A percentile compares a stretch with the other conserved stretches of the same genome.
phyloP scores from a whole-genome alignment of 2,329 filamentous ascomycete species.

The Epichloe uncinata region DNA sequence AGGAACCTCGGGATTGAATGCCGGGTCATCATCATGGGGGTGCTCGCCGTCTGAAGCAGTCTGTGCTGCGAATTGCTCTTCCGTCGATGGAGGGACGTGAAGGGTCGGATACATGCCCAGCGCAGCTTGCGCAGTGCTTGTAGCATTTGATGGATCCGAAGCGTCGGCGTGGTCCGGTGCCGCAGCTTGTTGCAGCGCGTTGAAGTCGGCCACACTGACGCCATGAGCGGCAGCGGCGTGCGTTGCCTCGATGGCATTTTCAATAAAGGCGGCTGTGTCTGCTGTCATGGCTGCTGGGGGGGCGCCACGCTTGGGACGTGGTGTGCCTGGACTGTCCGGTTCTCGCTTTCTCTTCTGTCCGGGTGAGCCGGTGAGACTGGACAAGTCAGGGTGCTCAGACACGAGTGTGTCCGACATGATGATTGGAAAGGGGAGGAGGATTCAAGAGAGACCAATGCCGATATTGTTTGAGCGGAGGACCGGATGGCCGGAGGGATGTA shows the following conservation, averaged over 20 bases:
- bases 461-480: background rate
- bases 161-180: constrained; percentile 32
- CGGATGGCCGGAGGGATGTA: background rate
- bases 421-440: background rate
- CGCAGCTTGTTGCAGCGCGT: constrained; percentile 41
- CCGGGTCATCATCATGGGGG: constrained; percentile 18
- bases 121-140: constrained; percentile 46
- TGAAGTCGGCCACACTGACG: constrained; percentile 41
- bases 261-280: constrained; percentile 39
- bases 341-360: constrained; percentile 43
- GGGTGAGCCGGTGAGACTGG: constrained; percentile 28
- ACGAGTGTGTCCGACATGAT: constrained; percentile 35
- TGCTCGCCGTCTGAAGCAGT: constrained; percentile 20
- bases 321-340: constrained; percentile 34
- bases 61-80: constrained; percentile 47
- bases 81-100: constrained; percentile 43
- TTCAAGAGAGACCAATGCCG: background rate
- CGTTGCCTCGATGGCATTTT: constrained; percentile 35
- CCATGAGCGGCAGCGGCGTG: constrained; percentile 25
- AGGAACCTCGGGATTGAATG: constrained; percentile 20
- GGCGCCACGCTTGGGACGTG: constrained; percentile 36
- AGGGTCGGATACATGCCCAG: constrained; percentile 47
- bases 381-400: constrained; percentile 34
- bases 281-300: constrained; percentile 31
- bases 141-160: constrained; percentile 38